A percentile compares a stretch with the other conserved stretches of the same genome.
phyloP scores from a whole-genome alignment of 495 filamentous ascomycete species.

The Penicillium mononematosum region DNA sequence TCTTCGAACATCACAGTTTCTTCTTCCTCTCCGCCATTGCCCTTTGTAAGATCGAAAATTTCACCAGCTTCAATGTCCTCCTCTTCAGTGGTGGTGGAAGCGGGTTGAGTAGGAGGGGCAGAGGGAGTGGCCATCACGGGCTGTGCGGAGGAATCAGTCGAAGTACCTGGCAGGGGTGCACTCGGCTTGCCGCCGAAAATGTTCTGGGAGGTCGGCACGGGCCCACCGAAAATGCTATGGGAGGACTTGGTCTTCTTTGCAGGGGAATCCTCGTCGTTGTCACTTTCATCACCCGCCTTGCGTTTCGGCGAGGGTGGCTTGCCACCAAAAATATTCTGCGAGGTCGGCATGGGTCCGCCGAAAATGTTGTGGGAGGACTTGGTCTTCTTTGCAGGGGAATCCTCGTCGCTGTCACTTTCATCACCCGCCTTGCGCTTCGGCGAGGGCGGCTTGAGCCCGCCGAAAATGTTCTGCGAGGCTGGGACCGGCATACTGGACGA shows the following conservation, averaged over 20 bases:
- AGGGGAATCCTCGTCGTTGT: slow-evolving; percentile 27
- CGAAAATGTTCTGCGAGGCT: slow-evolving; percentile 57
- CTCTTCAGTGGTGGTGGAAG: slow-evolving; percentile 54
- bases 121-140: slow-evolving; percentile 29
- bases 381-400: slow-evolving; percentile 22
- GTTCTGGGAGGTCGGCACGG: slow-evolving; percentile 29
- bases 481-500: slow-evolving; percentile 24
- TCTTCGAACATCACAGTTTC: slow-evolving; percentile 63
- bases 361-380: slow-evolving; percentile 7
- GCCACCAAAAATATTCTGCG: slow-evolving; percentile 62
- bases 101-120: slow-evolving; percentile 27
- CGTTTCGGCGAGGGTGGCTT: slow-evolving; percentile 22
- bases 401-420: slow-evolving; percentile 29
- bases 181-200: too few relatives aligned
- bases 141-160: slow-evolving; percentile 33
- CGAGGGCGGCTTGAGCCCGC: slow-evolving; percentile 44
- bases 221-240: slow-evolving; percentile 1
- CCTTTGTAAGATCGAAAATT: slow-evolving; percentile 58
- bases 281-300: slow-evolving; percentile 22
- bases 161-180: slow-evolving; percentile 30
- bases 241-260: slow-evolving; percentile 20
- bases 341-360: slow-evolving; percentile 4
- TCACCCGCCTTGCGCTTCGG: slow-evolving; percentile 21
- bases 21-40: slow-evolving; percentile 68
- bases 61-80: slow-evolving; percentile 53